Percentiles rank a stretch among this genome's conserved stretches.
phyloP scores from a whole-genome alignment of 2,329 filamentous ascomycete genomes.

The Tetracladium maxilliforme region DNA sequence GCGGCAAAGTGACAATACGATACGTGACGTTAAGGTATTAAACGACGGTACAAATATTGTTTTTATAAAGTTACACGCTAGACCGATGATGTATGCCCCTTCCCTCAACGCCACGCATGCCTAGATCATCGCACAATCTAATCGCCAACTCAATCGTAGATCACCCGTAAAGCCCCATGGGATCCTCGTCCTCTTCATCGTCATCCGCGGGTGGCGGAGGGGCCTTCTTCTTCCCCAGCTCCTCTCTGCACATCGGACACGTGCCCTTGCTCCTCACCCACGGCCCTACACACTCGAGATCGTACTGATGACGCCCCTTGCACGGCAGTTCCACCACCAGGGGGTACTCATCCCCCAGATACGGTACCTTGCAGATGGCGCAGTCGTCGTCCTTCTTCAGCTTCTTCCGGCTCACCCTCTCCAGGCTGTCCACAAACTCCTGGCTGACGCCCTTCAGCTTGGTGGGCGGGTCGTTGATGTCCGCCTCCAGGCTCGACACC shows the following conservation, averaged over 20 bases:
- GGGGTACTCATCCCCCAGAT: slow-evolving; percentile 45
- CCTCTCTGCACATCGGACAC: slow-evolving; percentile 47
- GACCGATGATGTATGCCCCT: too few relatives aligned
- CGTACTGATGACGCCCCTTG: slow-evolving; percentile 40
- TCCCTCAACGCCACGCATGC: too few relatives aligned
- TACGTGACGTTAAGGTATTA: too few relatives aligned
- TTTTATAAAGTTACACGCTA: too few relatives aligned
- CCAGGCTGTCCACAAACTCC: slow-evolving; percentile 42
- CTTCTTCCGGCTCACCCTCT: slow-evolving; percentile 36
- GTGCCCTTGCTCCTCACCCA: slow-evolving; percentile 51
- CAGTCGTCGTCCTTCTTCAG: slow-evolving; percentile 35
- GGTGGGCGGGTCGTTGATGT: slow-evolving; percentile 36
- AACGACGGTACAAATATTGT: too few relatives aligned
- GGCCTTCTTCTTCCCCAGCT: slow-evolving; percentile 41
- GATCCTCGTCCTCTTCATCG: too few relatives aligned
- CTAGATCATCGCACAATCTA: too few relatives aligned
- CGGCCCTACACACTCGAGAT: slow-evolving; percentile 52
- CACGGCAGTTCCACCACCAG: slow-evolving; percentile 52
- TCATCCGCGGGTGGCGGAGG: too few relatives aligned
- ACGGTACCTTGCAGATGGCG: slow-evolving; percentile 47
- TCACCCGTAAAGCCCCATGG: too few relatives aligned
- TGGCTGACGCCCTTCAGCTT: slow-evolving; percentile 39
- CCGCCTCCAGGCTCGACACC: slow-evolving; percentile 27
- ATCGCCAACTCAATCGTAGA: too few relatives aligned
- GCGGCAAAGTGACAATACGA: too few relatives aligned